These are phyloP conservation scores for Citrus mangshanensis DNA, from an alignment of 345 rosid species.

Conservation along the genomic window DNA sequence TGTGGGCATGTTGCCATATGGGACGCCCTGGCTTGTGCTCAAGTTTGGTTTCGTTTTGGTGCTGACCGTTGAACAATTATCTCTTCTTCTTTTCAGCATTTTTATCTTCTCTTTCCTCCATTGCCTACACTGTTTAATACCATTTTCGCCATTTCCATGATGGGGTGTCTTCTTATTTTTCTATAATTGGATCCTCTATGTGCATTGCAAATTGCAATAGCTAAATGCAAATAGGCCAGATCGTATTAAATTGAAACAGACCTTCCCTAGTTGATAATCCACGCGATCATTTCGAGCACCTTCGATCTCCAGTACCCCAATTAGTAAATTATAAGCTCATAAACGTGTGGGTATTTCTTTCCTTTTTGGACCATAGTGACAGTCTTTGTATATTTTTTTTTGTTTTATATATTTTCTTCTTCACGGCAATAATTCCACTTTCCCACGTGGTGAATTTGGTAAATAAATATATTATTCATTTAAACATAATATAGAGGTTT, in stretches of 20 bases:
- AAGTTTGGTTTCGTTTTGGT: neutral
- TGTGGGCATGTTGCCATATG: neutral
- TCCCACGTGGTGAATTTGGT: too few species aligned
- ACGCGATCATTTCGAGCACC: neutral
- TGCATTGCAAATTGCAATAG: too few species aligned
- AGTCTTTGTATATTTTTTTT: neutral
- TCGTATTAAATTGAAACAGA: neutral
- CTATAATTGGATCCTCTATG: too few species aligned
- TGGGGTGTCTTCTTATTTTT: too few species aligned
- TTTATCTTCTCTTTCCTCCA: too few species aligned
- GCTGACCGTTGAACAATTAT: neutral
- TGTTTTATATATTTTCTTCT: neutral
- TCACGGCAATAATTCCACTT: neutral
- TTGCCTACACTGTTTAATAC: too few species aligned
- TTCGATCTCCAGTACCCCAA: neutral
- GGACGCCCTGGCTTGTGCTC: neutral
- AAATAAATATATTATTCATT: too few species aligned
- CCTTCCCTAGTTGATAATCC: neutral
- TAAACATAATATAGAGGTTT: too few species aligned
- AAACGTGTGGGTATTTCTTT: neutral
- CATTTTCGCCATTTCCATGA: too few species aligned
- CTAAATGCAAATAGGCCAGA: too few species aligned
- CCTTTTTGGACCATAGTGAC: neutral
- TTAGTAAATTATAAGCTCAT: neutral
- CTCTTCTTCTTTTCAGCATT: neutral